Evolutionary conservation across 192 early-diverging fungal genomes (phyloP).

Genomic region (Mortierella antarctica): DNA sequence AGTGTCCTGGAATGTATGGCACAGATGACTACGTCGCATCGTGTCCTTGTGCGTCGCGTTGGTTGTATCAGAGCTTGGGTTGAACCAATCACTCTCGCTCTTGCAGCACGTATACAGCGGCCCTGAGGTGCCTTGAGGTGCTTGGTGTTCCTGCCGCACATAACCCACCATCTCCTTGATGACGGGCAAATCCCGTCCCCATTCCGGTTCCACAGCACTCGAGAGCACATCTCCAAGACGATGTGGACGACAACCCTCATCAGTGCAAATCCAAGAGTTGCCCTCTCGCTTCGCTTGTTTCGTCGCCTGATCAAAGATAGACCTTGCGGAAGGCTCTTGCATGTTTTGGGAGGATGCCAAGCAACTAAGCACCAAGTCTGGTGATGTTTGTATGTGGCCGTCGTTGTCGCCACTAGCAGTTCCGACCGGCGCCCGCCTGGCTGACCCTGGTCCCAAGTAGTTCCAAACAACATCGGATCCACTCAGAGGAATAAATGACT

Average conservation of each 20-base stretch:
- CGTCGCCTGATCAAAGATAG: neutral
- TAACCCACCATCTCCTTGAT: constrained; percentile 22
- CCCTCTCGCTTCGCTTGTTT: constrained; percentile 3
- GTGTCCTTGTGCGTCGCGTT: neutral
- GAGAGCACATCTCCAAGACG: constrained; percentile 10
- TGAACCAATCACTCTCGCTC: constrained; percentile 8
- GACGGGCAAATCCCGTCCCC: constrained; percentile 19
- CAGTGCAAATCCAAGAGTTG: constrained; percentile 13
- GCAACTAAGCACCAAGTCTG: neutral
- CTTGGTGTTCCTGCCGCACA: constrained; percentile 18
- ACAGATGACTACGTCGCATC: constrained; percentile 9
- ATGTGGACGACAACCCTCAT: constrained; percentile 29
- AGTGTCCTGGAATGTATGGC: constrained; percentile 45
- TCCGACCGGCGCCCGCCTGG: constrained; percentile 1
- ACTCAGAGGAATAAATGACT: constrained; percentile 3
- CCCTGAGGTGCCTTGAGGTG: neutral
- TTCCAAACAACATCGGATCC: constrained; percentile 16
- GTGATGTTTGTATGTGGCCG: neutral
- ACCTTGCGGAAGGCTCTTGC: no score
- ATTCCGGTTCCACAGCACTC: constrained; percentile 5
- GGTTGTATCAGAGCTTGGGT: neutral
- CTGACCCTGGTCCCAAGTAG: constrained; percentile 5
- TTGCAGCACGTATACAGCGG: constrained; percentile 1
- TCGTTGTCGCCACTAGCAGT: neutral
- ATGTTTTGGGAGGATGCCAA: constrained; percentile 6